Conservation (phyloP, 2,329 filamentous ascomycete genomes). For the Ascochyta fabae region DNA sequence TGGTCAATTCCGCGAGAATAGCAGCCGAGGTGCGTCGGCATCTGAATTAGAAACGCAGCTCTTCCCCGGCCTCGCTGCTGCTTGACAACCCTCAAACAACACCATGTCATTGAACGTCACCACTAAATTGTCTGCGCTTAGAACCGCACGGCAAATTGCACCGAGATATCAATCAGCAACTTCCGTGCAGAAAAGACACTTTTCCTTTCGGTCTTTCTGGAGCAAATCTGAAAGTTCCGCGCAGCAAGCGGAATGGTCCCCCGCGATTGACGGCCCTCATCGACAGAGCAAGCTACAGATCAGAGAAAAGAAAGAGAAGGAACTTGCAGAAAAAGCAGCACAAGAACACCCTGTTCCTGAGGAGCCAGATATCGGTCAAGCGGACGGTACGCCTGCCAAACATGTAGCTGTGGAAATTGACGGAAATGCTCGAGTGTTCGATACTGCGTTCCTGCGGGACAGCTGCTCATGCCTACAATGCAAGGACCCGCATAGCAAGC, state of each 20-base stretch:
- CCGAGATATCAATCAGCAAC: slow-evolving; percentile 5
- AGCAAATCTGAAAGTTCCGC: slow-evolving; percentile 24
- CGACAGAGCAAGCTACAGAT: slow-evolving; percentile 30
- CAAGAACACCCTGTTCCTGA: slow-evolving; percentile 11
- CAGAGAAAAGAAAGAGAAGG: slow-evolving; percentile 25
- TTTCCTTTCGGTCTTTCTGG: slow-evolving; percentile 31
- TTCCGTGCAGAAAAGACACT: slow-evolving; percentile 9
- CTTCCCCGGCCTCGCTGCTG: slow-evolving; percentile 5
- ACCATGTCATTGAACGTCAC: slow-evolving; percentile 40
- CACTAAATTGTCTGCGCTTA: slow-evolving; percentile 23
- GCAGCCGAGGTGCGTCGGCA: slow-evolving; percentile 12
- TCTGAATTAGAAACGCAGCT: slow-evolving; percentile 24
- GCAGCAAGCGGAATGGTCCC: slow-evolving; percentile 28
- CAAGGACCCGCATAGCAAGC: slow-evolving; percentile 64
- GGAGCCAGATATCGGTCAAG: slow-evolving; percentile 20
- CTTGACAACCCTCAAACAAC: slow-evolving; percentile 13
- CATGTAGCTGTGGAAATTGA: slow-evolving; percentile 43
- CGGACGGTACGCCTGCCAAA: slow-evolving; percentile 36
- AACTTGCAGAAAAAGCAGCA: slow-evolving; percentile 18
- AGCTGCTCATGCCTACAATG: slow-evolving; percentile 64
- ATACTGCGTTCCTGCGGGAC: slow-evolving; percentile 59
- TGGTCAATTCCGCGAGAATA: not conserved
- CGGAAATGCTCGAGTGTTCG: slow-evolving; percentile 38
- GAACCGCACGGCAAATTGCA: slow-evolving; percentile 12
- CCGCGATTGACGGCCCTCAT: slow-evolving; percentile 28